A percentile compares a stretch with the other conserved stretches of the same genome.
phyloP scores from a whole-genome alignment of 2,329 filamentous ascomycete genomes.

The Pseudocercospora fijiensis region DNA sequence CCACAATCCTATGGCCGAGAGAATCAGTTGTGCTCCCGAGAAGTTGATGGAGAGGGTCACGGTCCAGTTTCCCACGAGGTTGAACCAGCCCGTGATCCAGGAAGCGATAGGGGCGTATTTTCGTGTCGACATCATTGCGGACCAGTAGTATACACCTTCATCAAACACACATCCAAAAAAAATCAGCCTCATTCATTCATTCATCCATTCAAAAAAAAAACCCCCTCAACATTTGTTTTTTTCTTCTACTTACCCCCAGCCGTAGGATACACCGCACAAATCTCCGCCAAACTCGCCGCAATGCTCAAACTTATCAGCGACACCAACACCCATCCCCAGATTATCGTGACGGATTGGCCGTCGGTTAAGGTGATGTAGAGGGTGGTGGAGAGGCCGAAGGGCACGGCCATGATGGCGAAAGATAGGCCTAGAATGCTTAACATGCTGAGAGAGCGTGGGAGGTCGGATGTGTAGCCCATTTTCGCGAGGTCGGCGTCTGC shows the following conservation, averaged over 20 bases:
- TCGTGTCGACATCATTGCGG: constrained; percentile 63
- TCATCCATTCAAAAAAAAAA: too few relatives aligned
- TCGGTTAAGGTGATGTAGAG: constrained; percentile 67
- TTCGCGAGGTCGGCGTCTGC: constrained; percentile 62
- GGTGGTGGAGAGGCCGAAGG: constrained; percentile 67
- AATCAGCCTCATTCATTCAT: too few relatives aligned
- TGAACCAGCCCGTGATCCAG: constrained; percentile 71
- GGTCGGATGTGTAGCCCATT: constrained; percentile 67
- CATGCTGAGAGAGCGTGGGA: constrained; percentile 68
- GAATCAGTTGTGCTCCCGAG: constrained; percentile 66
- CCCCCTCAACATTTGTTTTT: too few relatives aligned
- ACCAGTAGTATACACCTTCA: constrained; percentile 66
- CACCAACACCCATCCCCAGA: constrained; percentile 69
- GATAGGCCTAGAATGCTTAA: constrained; percentile 67
- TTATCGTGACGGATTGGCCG: constrained; percentile 66
- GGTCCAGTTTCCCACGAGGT: constrained; percentile 72
- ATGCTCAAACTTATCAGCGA: constrained; percentile 63
- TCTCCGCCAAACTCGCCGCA: constrained; percentile 66
- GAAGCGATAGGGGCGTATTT: constrained; percentile 66
- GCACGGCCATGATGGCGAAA: constrained; percentile 73
- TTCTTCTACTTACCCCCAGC: constrained; percentile 48
- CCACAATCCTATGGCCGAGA: constrained; percentile 68
- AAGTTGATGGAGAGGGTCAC: constrained; percentile 66
- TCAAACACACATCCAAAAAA: too few relatives aligned
- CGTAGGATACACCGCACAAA: constrained; percentile 67